Evolutionary conservation across 768 basidiomycete genomes (phyloP).

Genomic region (Kwoniella pini): DNA sequence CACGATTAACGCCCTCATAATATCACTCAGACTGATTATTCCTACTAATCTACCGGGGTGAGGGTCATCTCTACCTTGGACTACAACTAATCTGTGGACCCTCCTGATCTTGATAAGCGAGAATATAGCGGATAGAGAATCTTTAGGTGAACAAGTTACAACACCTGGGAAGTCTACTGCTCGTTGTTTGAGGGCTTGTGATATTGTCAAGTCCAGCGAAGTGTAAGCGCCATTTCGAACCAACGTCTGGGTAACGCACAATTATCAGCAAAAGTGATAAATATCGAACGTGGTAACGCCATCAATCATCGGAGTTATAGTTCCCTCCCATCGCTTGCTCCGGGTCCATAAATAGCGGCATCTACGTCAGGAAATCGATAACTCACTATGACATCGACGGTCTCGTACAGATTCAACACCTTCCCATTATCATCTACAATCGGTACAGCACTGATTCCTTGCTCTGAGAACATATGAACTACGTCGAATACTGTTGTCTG

Average conservation of each 20-base stretch:
- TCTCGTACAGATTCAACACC: slow-evolving; percentile 95
- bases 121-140: slow-evolving; percentile 86
- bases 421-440: slow-evolving; percentile 85
- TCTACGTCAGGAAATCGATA: neutral
- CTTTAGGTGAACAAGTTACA: slow-evolving; percentile 88
- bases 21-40: slow-evolving; percentile 53
- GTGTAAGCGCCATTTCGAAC: slow-evolving; percentile 93
- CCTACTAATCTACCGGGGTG: slow-evolving; percentile 50
- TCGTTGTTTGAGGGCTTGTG: slow-evolving; percentile 86
- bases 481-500: slow-evolving; percentile 94
- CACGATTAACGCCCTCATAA: slow-evolving; percentile 52
- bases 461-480: slow-evolving; percentile 96
- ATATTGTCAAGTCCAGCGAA: slow-evolving; percentile 89
- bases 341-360: too few relatives aligned
- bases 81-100: slow-evolving; percentile 91
- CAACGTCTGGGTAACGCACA: slow-evolving; percentile 69
- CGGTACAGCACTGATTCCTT: slow-evolving; percentile 93
- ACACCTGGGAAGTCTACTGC: slow-evolving; percentile 95
- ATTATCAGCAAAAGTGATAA: too few relatives aligned
- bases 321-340: too few relatives aligned
- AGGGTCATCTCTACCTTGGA: slow-evolving; percentile 60
- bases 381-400: slow-evolving; percentile 95
- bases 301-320: too few relatives aligned
- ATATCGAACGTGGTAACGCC: too few relatives aligned
- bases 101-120: slow-evolving; percentile 89